phyloP scores from a whole-genome alignment of 2,329 filamentous ascomycete genomes.

The Nothophaeocryptopus gaeumannii region DNA sequence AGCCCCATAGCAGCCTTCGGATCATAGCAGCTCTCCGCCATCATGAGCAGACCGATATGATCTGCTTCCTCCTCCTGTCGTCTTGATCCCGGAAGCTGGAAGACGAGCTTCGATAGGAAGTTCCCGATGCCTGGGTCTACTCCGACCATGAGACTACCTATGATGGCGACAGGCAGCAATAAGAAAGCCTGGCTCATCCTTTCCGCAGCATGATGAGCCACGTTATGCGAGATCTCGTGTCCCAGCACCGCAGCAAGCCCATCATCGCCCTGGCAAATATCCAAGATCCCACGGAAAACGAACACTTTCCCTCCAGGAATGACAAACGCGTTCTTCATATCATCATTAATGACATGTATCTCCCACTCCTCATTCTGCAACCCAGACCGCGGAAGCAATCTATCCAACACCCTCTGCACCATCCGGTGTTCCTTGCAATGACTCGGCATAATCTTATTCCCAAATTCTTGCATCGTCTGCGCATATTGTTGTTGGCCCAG shows the following conservation, averaged over 20 bases:
- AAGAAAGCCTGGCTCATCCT: conserved; percentile 50
- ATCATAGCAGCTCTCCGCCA: conserved; percentile 75
- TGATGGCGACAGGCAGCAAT: conserved; percentile 38
- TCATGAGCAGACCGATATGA: conserved; percentile 78
- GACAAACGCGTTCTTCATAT: conserved; percentile 69
- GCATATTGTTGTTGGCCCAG: conserved; percentile 56
- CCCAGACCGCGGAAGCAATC: conserved; percentile 66
- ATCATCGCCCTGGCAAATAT: conserved; percentile 64
- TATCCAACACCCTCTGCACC: conserved; percentile 63
- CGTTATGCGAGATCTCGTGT: conserved; percentile 76
- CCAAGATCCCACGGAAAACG: conserved; percentile 70
- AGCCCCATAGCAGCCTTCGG: conserved; percentile 65
- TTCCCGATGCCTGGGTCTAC: conserved; percentile 38
- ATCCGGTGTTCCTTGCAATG: conserved; percentile 55
- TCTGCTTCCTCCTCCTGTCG: conserved; percentile 74
- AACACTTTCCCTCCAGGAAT: conserved; percentile 76
- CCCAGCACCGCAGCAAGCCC: conserved; percentile 72
- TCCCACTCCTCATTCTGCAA: conserved; percentile 62
- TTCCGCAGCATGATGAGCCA: conserved; percentile 67
- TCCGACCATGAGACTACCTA: conserved; percentile 44
- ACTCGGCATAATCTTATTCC: conserved; percentile 56
- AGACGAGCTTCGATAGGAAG: conserved; percentile 59
- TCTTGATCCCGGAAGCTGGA: conserved; percentile 65
- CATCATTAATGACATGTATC: conserved; percentile 70
- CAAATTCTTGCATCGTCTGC: conserved; percentile 55